These are phyloP conservation scores for Bodo saltans DNA, from an alignment of 78 protist species.

Conservation along the genomic window DNA sequence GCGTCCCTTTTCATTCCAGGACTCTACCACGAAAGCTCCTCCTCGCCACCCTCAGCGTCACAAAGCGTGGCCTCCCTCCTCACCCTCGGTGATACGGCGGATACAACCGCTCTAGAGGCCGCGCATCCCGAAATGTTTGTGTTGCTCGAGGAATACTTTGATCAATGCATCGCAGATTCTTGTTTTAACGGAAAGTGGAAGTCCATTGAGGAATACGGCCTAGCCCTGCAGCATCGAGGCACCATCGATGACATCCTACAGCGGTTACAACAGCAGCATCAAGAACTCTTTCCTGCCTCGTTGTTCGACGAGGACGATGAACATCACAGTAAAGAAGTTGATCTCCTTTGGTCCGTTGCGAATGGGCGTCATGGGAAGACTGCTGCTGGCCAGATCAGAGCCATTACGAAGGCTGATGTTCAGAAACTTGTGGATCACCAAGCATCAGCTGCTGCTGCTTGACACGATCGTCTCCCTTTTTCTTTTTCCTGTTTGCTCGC, in stretches of 20 bases:
- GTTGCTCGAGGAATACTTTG: neutral
- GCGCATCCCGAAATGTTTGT: neutral
- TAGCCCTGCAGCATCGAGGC: neutral
- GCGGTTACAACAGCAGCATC: neutral
- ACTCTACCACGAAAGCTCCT: neutral
- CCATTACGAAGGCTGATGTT: neutral
- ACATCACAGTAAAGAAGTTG: too few species aligned
- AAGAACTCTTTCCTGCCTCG: neutral
- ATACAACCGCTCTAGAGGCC: neutral
- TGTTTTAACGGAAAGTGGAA: slow-evolving; percentile 13
- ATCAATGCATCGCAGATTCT: neutral
- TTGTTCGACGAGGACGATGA: neutral
- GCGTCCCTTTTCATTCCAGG: neutral
- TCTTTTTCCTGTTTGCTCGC: too few species aligned
- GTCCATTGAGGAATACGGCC: neutral
- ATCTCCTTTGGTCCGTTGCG: too few species aligned
- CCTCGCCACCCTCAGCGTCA: neutral
- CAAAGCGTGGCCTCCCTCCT: neutral
- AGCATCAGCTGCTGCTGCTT: too few species aligned
- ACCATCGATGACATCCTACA: neutral
- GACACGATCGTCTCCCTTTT: too few species aligned
- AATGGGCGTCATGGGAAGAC: too few species aligned
- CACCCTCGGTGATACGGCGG: neutral
- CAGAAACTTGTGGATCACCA: too few species aligned
- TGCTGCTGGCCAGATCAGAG: too few species aligned